Base-by-base conservation (phyloP, 805 yeast species). In the Candida koratica region DNA sequence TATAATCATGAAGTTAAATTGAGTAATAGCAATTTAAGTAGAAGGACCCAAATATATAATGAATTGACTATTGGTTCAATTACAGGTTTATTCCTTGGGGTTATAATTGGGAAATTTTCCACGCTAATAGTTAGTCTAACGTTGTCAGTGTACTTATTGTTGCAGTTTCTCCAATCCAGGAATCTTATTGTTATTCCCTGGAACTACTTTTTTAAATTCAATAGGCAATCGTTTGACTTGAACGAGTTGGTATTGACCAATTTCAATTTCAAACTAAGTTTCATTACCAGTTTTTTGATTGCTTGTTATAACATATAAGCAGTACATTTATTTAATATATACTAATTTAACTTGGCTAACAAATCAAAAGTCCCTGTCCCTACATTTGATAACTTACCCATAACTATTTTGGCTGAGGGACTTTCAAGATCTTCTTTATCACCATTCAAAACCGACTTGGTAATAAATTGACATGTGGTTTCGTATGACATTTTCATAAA, bases 401-500 rank as follows among this genome's bases (percentile, higher is more conserved):
- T 58, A 28, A 93, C 98, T 47, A 93, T 78, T 52, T 94, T 75
- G 16, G 98, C 95, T 27, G 95, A 84, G 12, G 99, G 99, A 42
- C 88, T 78, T 48, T 86, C 87, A 52, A 93, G 67, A 44, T 79
- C 80, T 64, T 93, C 99, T 51, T 81, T 71, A 45, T 86, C 96
- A 42, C 90, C 86, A 49, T 90, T 93, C 56, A 93, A 70, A 32
- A 93, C 97, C 6, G 97, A 96, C 69, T 88, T 87, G 35, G 97
- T 93, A 59, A 93, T 73, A 73, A 93, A 93, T 64, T 86, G 95
- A 69, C 96, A 88, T 1, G 99, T 93, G 29, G 98, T 93, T 68
- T 93, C 99, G 63, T 88, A 93, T 38, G 96, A 87, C 99, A 93
- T 93, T 71, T 93, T 93, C 89, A 87, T 83, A 71, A 93, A 86